Base-by-base conservation (phyloP, 306 rosid species). In the Macrotyloma uniflorum region DNA sequence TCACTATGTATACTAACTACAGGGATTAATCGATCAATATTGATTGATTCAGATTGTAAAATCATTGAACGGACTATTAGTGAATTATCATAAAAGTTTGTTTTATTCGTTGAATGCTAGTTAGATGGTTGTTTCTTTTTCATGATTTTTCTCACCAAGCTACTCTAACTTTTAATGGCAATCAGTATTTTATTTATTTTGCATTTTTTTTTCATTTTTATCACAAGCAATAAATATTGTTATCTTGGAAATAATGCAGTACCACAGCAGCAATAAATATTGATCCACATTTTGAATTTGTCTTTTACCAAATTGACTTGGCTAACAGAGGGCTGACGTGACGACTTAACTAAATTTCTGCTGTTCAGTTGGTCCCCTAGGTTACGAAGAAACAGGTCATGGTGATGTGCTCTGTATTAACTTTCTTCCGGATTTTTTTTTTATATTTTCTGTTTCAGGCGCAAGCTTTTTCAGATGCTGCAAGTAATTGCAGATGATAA, bases 31-130 rank as follows among this genome's bases (percentile, higher is more conserved):
- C 88, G 85, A 73, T 83, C 92, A 66, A 67, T 84, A 74, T 85
- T 78, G 93, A 82, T 66, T 80, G 86, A 70, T 83, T 85, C 86
- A 47, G 85, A 51, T 75, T 89, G 89, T 87, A 87, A 83, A 86
- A 87, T 79, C 87, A 85, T 85, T 73, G 89, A 78, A 78, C 68
- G 51, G 80, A 76, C 81, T n/a, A 35, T 75, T 43, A 63, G 75
- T 76, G 57, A 75, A 58, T 77, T 81, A 35, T 78, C 74, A 66
- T 75, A 59, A 72, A 75, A 82, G 83, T 79, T 63, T 72, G 82
- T 70, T 75, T 70, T 78, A 61, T 79, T 70, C 28, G 53, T 58
- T 75, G 83, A 74, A 38, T 81, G 87, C 67, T 57, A 67, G 74
- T 50, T 20, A 81, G 66, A 73, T 63, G 65, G 74, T 75, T 67